Conservation (phyloP, 441 rosid species). For the Sinapis alba region DNA sequence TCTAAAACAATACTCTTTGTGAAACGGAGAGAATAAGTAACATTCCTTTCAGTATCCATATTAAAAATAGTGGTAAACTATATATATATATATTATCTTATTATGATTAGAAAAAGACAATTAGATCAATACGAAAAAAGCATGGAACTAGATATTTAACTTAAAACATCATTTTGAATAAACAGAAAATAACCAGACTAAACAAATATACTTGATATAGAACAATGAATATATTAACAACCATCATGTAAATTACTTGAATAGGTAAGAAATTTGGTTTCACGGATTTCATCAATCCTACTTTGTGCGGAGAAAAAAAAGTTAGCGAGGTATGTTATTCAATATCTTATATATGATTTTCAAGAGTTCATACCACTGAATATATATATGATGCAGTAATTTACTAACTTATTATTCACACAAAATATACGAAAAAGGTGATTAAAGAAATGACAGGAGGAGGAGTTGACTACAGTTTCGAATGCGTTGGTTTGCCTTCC, state of each 20-base stretch:
- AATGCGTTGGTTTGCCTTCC: constrained; percentile 68
- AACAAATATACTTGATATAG: background rate
- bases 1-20: too few species aligned
- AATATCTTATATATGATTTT: background rate
- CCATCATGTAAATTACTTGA: background rate
- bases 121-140: background rate
- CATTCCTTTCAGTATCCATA: too few species aligned
- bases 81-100: background rate
- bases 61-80: background rate
- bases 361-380: background rate
- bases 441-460: constrained; percentile 64
- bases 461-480: constrained; percentile 83
- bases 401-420: background rate
- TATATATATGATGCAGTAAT: background rate
- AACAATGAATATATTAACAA: background rate
- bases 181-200: background rate
- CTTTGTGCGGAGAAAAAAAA: constrained; percentile 47
- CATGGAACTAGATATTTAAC: background rate
- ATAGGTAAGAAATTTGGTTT: constrained; percentile 62
- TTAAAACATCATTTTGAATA: background rate
- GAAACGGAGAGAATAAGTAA: too few species aligned
- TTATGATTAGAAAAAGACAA: background rate
- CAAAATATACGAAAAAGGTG: constrained; percentile 38
- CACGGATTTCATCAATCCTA: constrained; percentile 66
- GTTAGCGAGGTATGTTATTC: constrained; percentile 45